Conservation (phyloP, 805 yeast genomes). For the Saccharomyces jurei region DNA sequence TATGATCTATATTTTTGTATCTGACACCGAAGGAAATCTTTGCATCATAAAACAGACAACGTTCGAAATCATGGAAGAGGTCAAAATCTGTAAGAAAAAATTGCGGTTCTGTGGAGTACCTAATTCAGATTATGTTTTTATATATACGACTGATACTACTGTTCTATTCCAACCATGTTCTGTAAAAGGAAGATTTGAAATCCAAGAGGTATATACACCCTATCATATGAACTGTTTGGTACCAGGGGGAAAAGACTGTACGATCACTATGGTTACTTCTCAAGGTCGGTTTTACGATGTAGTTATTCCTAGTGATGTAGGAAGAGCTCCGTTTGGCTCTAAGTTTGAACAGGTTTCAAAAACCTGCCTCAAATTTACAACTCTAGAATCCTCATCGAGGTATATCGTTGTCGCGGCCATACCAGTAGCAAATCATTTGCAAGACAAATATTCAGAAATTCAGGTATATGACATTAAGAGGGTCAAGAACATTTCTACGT, state of each 20-base stretch:
- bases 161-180: slow-evolving; percentile 1
- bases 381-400: background rate
- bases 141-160: slow-evolving; percentile 7
- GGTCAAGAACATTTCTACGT: background rate
- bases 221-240: background rate
- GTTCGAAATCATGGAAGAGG: slow-evolving; percentile 1
- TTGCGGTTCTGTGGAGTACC: slow-evolving; percentile 5
- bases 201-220: slow-evolving; percentile 1
- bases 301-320: background rate
- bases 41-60: slow-evolving; percentile 6
- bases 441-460: background rate
- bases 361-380: background rate
- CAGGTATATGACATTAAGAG: background rate
- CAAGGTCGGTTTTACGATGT: background rate
- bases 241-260: background rate
- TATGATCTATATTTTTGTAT: slow-evolving; percentile 4
- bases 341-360: background rate
- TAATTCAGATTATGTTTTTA: slow-evolving; percentile 1
- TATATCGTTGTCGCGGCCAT: background rate
- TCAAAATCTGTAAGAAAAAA: slow-evolving; percentile 6
- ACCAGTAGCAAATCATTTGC: background rate
- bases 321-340: background rate
- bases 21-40: slow-evolving; percentile 16
- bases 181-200: background rate
- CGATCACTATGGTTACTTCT: background rate